Base-by-base conservation (phyloP, 2,329 filamentous ascomycete species). In the Fusarium pseudograminearum region DNA sequence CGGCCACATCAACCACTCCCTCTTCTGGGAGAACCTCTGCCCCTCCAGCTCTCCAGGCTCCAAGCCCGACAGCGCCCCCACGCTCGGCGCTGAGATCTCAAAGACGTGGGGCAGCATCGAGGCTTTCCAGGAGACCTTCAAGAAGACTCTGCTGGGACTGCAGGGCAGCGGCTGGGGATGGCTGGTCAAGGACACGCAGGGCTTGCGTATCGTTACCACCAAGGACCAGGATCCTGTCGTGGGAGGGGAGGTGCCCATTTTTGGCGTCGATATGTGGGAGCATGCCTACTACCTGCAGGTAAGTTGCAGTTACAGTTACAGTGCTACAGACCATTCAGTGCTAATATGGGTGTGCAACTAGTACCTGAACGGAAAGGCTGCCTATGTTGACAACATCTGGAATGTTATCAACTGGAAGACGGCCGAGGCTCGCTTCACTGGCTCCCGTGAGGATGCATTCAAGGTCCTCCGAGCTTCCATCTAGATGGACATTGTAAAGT, bases 221-320 rank as follows among this genome's bases (percentile, higher is more conserved):
- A 93, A 93, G 78, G 93, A 97, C 77, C 93, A 97, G 82, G 93
- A 97, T 76, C 90, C 91, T 2, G 86, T 93, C 7, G 86, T 90
- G 15, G 73, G 83, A 18, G 85, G 87, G 7, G 87, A 90, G 70
- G 85, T 88, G n/a, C 90, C 91, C 11, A 81, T 97, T 22, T 84
- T 94, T 42, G 93, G 93, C 0, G 85, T 97, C 4, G 93, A 97
- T 78, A 95, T 97, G 88, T 97, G 93, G 93, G 93, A 97, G 82
- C 93, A 97, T 82, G 93, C 93, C 1, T 97, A 97, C 78, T 97
- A 97, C 77, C 81, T 97, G 20, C 93, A 93, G 84, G 89, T 90
- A 65, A 70, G 82, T 40, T n/a, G 10, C 0, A 30, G 28, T 22
- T 40, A 15, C n/a, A 20, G 36, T 40, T 16, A 57, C 40, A 41